A percentile compares a stretch with the other conserved stretches of the same genome.
Conservation (phyloP, 495 filamentous ascomycete species). For the Penicillium diatomitis region DNA sequence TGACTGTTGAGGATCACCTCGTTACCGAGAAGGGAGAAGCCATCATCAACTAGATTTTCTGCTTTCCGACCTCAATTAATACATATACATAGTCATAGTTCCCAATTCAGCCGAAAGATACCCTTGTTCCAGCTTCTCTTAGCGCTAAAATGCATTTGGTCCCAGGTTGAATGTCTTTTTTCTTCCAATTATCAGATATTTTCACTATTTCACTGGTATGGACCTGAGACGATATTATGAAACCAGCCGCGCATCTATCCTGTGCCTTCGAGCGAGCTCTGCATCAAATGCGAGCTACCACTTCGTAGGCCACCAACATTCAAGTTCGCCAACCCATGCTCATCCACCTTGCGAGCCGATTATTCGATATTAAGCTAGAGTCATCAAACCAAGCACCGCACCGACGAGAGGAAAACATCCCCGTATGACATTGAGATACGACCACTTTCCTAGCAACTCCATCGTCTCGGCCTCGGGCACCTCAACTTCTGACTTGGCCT, state of each 20-base stretch:
- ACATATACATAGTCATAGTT: conserved; percentile 2
- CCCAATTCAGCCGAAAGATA: conserved; percentile 16
- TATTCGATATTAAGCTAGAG: conserved; percentile 3
- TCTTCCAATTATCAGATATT: no score
- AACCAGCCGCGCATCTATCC: no score
- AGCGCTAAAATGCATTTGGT: no score
- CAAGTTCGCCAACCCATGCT: no score
- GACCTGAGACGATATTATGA: no score
- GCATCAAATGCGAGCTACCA: no score
- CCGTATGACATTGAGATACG: conserved; percentile 24
- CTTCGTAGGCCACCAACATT: no score
- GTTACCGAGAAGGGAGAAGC: conserved; percentile 61
- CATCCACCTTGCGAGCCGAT: background rate
- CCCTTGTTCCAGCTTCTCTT: conserved; percentile 10
- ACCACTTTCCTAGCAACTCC: conserved; percentile 26
- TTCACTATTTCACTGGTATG: no score
- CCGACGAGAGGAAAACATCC: conserved; percentile 28
- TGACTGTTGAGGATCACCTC: conserved; percentile 67
- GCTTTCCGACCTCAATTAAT: no score
- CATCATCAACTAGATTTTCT: conserved; percentile 19
- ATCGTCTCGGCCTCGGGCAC: conserved; percentile 14
- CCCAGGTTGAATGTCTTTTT: no score
- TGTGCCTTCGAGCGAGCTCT: no score
- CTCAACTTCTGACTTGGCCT: conserved; percentile 3
- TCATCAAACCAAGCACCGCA: conserved; percentile 6